Evolutionary conservation across 495 filamentous ascomycete species (phyloP), one percentile per base, ranked within the genome.

Genomic region (Trichoderma parareesei): DNA sequence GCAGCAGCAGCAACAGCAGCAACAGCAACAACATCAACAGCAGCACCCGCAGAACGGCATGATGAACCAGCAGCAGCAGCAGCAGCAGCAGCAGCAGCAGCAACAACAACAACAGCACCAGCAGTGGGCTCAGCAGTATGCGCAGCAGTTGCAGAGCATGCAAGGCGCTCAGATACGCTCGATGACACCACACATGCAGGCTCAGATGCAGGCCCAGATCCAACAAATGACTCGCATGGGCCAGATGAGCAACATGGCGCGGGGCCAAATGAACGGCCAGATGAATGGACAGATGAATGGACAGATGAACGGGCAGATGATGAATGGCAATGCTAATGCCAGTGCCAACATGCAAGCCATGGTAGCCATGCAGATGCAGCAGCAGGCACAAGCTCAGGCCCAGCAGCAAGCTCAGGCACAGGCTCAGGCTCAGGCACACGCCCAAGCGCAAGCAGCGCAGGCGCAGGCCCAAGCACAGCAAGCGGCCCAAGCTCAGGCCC

Each of bases 281-380:
- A 67, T 75, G 62, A 49, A 68, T 33, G 74, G 76, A 6, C 76
- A 78, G 60, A 67, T 75, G 62, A 49, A 68, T 33, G 74, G 76
- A 6, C 76, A 78, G 60, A 67, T 75, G 62, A 49, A 68, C 20
- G 74, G 76, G 49, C 70, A 71, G 20, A 74, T 78, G 73, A 74
- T 76, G 66, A 70, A 69, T 35, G 62, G 65, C 38, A 75, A 73
- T 63, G 53, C 14, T 10, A 57, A 57, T 38, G 46, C 68, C 57
- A 70, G 74, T 68, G 27, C 27, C 27, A 74, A 74, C 68, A 74
- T 71, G 11, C 66, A 69, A 9, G 76, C 79, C 43, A 63, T 80
- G 8, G 69, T 70, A 16, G 73, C 74, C 9, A 74, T 79, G 68
- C 74, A 78, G 27, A 66, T 73, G 59, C 73, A 75, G 60, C 70